Evolutionary conservation across 805 yeast genomes (phyloP).

Genomic region (Brettanomyces bruxellensis): DNA sequence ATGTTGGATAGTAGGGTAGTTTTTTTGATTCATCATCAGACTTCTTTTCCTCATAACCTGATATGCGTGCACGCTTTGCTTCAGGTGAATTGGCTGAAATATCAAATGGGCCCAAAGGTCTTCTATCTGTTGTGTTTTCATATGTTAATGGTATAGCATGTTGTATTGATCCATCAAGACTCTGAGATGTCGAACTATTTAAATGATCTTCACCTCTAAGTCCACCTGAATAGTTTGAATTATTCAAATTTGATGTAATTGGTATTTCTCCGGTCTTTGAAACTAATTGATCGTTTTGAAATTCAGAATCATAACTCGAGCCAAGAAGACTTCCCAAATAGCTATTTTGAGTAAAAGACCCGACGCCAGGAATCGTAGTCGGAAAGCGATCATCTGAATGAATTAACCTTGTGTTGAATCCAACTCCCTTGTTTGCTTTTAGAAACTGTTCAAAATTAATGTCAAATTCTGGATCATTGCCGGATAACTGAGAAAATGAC

Average conservation of each 20-base stretch:
- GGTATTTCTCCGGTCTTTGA: not conserved
- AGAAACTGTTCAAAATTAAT: constrained; percentile 22
- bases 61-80: not conserved
- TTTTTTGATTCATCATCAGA: too few species aligned
- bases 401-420: constrained; percentile 28
- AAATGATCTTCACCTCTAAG: not conserved
- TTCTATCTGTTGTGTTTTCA: too few species aligned
- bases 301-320: not conserved
- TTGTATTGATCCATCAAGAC: too few species aligned
- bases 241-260: not conserved
- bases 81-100: not conserved
- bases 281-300: not conserved
- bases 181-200: too few species aligned
- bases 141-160: too few species aligned
- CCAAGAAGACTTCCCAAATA: not conserved
- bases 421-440: constrained; percentile 15
- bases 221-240: not conserved
- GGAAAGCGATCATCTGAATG: constrained; percentile 25
- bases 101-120: too few species aligned
- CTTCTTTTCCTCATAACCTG: not conserved
- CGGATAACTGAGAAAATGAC: not conserved
- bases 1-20: constrained; percentile 19
- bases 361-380: constrained; percentile 5
- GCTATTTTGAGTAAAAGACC: not conserved
- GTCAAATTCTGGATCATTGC: constrained; percentile 9